Evolutionary conservation across 1,139 yeast genomes (phyloP).

Genomic region (Debaryomyces robertsiae): DNA sequence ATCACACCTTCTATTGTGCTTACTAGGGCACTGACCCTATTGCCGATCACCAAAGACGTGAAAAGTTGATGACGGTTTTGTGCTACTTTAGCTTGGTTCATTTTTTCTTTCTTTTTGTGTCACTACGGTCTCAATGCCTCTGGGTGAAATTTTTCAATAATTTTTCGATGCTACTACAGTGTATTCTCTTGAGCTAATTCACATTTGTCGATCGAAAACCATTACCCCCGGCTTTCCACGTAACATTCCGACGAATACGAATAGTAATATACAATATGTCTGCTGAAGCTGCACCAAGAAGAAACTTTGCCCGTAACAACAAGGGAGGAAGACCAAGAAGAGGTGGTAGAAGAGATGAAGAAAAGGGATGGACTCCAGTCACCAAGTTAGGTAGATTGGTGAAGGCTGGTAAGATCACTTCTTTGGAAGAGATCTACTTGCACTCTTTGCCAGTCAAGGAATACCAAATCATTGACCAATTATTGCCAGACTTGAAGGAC

Average conservation of each 20-base stretch:
- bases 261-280: slow-evolving; percentile 51
- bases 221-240: slow-evolving; percentile 91
- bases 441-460: slow-evolving; percentile 99
- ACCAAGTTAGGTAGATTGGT: slow-evolving; percentile 99
- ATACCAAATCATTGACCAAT: slow-evolving; percentile 96
- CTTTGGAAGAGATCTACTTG: slow-evolving; percentile 98
- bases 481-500: slow-evolving; percentile 94
- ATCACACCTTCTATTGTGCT: not conserved
- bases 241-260: slow-evolving; percentile 69
- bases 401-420: slow-evolving; percentile 96
- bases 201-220: slow-evolving; percentile 79
- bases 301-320: slow-evolving; percentile 67
- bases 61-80: slow-evolving; percentile 2
- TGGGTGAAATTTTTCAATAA: not conserved
- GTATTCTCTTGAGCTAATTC: slow-evolving; percentile 11
- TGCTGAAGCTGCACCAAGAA: slow-evolving; percentile 63
- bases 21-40: slow-evolving; percentile 2
- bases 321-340: slow-evolving; percentile 48
- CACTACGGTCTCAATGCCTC: slow-evolving; percentile 13
- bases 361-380: slow-evolving; percentile 99
- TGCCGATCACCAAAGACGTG: not conserved
- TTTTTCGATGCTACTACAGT: slow-evolving; percentile 4
- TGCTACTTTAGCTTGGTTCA: slow-evolving; percentile 11
- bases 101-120: too few relatives aligned
- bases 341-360: slow-evolving; percentile 81